A percentile compares a stretch with the other conserved stretches of the same genome.
Evolutionary conservation across 768 basidiomycete species (phyloP).

Genomic region (Mycena rebaudengoi): DNA sequence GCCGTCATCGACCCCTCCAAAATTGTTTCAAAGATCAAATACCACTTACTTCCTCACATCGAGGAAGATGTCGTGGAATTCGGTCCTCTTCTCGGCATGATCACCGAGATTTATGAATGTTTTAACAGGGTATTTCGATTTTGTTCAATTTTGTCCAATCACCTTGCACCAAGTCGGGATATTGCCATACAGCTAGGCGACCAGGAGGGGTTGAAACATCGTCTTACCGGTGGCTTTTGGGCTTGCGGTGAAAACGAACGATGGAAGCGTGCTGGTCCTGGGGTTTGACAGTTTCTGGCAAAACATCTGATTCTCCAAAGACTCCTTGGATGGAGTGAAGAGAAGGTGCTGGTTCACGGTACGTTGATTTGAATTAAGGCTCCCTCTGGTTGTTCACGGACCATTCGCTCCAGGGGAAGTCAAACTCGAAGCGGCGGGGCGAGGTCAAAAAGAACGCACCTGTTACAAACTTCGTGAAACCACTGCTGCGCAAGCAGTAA

Average conservation of each 20-base stretch:
- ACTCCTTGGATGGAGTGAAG: background rate
- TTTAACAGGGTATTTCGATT: background rate
- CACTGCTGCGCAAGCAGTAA: background rate
- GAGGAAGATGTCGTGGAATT: background rate
- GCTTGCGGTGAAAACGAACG: background rate
- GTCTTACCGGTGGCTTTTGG: background rate
- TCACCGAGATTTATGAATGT: background rate
- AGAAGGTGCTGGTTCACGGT: background rate
- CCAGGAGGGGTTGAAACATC: background rate
- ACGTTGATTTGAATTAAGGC: background rate
- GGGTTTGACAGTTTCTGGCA: constrained; percentile 20
- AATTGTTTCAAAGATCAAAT: too few relatives aligned
- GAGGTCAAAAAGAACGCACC: background rate
- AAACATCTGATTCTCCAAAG: constrained; percentile 6
- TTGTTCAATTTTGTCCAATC: background rate
- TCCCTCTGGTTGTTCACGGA: background rate
- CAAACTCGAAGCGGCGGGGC: background rate
- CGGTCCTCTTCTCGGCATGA: background rate
- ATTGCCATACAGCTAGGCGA: background rate
- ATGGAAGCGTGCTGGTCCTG: background rate
- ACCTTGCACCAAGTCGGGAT: too few relatives aligned
- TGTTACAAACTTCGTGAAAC: background rate
- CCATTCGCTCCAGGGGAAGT: background rate
- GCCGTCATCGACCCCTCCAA: background rate
- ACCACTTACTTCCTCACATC: background rate